Percentiles rank a stretch among this genome's conserved stretches.
Conservation (phyloP, 805 yeast species). For the Metschnikowia gruessii region DNA sequence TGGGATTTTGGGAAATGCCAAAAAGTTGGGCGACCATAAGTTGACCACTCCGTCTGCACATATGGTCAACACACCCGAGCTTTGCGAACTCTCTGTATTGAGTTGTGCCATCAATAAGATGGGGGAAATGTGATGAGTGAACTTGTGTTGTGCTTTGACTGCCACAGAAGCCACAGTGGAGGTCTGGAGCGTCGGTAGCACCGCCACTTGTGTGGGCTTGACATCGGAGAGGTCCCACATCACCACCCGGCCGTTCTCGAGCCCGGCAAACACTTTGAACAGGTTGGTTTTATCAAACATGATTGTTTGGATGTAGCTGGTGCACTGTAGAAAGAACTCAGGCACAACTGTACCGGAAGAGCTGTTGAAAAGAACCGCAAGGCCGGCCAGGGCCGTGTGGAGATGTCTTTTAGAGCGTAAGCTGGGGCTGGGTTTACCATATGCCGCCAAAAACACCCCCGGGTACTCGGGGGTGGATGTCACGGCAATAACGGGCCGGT, state of each 20-base stretch:
- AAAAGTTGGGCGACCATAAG: constrained; percentile 21
- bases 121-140: constrained; percentile 16
- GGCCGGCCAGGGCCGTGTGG: constrained; percentile 21
- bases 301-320: constrained; percentile 38
- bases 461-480: constrained; percentile 14
- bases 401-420: not conserved
- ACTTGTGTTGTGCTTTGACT: constrained; percentile 2
- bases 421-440: constrained; percentile 6
- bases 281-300: constrained; percentile 40
- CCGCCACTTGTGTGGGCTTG: constrained; percentile 16
- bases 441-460: constrained; percentile 16
- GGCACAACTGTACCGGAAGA: constrained; percentile 20
- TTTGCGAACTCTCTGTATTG: constrained; percentile 6
- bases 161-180: constrained; percentile 12
- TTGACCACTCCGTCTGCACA: constrained; percentile 21
- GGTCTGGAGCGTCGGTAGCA: constrained; percentile 21
- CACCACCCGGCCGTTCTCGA: constrained; percentile 48
- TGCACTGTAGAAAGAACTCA: constrained; percentile 41
- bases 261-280: constrained; percentile 46
- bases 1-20: constrained; percentile 20
- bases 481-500: constrained; percentile 13
- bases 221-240: constrained; percentile 44
- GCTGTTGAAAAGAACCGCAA: constrained; percentile 36
- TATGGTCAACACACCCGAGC: constrained; percentile 15
- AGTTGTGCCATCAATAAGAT: constrained; percentile 15